A percentile compares a stretch with the other conserved stretches of the same genome.
These are phyloP conservation scores for Spinacia oleracea DNA, from an alignment of 179 eudicot species.

Conservation along the genomic window DNA sequence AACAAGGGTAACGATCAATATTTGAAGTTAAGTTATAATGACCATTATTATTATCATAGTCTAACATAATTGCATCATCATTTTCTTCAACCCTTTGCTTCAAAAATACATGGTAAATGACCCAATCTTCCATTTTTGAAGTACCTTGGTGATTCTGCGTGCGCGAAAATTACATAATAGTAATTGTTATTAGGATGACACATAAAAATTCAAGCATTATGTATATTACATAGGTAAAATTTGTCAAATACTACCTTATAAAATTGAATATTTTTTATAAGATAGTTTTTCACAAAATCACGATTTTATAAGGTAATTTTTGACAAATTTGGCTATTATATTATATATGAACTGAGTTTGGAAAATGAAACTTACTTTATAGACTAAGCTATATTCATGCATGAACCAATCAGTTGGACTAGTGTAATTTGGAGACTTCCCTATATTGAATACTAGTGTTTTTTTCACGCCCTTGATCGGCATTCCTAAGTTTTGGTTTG, in stretches of 20 bases:
- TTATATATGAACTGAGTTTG: background rate
- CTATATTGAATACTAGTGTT: constrained; percentile 20
- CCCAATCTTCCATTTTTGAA: constrained; percentile 23
- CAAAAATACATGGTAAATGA: constrained; percentile 24
- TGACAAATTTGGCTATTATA: no score
- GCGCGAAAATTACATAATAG: no score
- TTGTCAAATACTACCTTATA: no score
- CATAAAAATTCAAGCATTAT: background rate
- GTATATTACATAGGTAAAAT: no score
- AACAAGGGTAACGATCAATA: background rate
- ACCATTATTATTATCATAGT: constrained; percentile 1
- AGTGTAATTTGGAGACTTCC: constrained; percentile 19
- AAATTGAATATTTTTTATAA: no score
- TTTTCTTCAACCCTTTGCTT: constrained; percentile 23
- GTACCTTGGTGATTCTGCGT: constrained; percentile 15
- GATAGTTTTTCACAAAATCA: no score
- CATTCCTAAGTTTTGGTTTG: constrained; percentile 6
- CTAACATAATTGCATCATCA: constrained; percentile 15
- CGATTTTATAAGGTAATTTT: no score
- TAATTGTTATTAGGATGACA: background rate
- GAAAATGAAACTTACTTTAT: background rate
- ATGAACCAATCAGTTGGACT: constrained; percentile 32
- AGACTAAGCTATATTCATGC: constrained; percentile 33
- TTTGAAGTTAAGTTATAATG: background rate
- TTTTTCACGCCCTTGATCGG: constrained; percentile 23